These are phyloP conservation scores for Alternaria alternata DNA, from an alignment of 2,329 filamentous ascomycete genomes.

Conservation along the genomic window DNA sequence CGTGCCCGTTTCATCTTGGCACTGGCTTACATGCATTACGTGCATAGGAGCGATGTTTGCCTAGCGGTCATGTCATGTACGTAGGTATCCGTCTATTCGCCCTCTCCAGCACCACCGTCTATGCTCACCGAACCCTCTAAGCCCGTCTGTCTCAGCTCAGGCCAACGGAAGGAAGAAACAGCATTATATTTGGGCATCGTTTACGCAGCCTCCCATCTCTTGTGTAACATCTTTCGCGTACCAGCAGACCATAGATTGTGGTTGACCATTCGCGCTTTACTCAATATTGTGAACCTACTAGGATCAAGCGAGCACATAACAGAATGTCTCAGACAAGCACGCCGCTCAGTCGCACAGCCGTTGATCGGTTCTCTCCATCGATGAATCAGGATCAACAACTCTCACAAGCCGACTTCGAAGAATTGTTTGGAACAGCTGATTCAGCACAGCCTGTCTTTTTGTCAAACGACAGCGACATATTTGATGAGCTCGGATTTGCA, in stretches of 20 bases:
- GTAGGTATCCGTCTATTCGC: slow-evolving; percentile 17
- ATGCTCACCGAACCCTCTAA: slow-evolving; percentile 15
- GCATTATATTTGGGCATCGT: slow-evolving; percentile 34
- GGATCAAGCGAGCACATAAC: neutral
- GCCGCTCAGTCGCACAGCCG: slow-evolving; percentile 4
- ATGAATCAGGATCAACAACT: slow-evolving; percentile 14
- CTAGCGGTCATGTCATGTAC: slow-evolving; percentile 1
- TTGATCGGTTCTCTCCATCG: slow-evolving; percentile 4
- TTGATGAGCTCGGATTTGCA: slow-evolving; percentile 16
- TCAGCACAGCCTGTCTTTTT: slow-evolving; percentile 10
- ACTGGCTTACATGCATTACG: neutral
- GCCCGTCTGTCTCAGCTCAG: slow-evolving; percentile 35
- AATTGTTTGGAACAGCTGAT: slow-evolving; percentile 16
- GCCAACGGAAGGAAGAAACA: slow-evolving; percentile 17
- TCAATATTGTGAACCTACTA: neutral
- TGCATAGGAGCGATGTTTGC: slow-evolving; percentile 14
- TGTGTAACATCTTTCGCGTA: slow-evolving; percentile 32
- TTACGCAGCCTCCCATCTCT: slow-evolving; percentile 15
- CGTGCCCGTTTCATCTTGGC: neutral
- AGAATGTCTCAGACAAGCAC: slow-evolving; percentile 34
- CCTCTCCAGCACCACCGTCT: slow-evolving; percentile 14
- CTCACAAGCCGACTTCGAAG: slow-evolving; percentile 19
- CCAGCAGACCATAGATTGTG: neutral
- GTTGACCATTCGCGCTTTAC: slow-evolving; percentile 13
- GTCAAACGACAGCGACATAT: slow-evolving; percentile 11